Evolutionary conservation across 139 green algal genomes (phyloP).

Genomic region (Closterium sp.): DNA sequence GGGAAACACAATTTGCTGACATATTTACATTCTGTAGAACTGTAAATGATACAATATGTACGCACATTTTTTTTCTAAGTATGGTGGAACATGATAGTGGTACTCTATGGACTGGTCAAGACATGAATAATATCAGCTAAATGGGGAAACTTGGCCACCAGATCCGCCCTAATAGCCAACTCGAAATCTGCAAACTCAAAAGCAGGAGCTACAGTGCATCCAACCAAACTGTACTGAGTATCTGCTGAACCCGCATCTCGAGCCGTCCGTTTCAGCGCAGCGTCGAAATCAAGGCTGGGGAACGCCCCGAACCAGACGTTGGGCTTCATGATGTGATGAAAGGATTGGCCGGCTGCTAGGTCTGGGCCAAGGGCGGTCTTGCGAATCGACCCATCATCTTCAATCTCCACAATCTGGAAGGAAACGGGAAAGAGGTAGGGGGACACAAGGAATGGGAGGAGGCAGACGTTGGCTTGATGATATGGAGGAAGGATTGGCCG

Average conservation of each 20-base stretch:
- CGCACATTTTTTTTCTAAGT: neutral
- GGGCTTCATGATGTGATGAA: conserved; percentile 34
- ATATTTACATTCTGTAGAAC: neutral
- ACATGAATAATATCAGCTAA: neutral
- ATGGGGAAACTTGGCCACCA: conserved; percentile 39
- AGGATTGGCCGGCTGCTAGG: conserved; percentile 9
- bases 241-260: neutral
- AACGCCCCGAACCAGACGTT: conserved; percentile 43
- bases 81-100: neutral
- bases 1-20: neutral
- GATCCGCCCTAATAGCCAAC: conserved; percentile 5
- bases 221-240: conserved; percentile 36
- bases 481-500: conserved; percentile 26
- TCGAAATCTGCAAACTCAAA: conserved; percentile 53
- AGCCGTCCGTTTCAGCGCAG: neutral
- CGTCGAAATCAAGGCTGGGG: conserved; percentile 20
- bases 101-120: neutral
- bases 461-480: conserved; percentile 22
- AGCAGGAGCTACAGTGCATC: conserved; percentile 44
- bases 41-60: neutral
- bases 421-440: neutral
- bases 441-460: no score
- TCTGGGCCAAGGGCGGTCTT: conserved; percentile 33
- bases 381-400: neutral
- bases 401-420: neutral